Conservation (phyloP, 2,329 filamentous ascomycete species). For the Sporothrix mexicana region DNA sequence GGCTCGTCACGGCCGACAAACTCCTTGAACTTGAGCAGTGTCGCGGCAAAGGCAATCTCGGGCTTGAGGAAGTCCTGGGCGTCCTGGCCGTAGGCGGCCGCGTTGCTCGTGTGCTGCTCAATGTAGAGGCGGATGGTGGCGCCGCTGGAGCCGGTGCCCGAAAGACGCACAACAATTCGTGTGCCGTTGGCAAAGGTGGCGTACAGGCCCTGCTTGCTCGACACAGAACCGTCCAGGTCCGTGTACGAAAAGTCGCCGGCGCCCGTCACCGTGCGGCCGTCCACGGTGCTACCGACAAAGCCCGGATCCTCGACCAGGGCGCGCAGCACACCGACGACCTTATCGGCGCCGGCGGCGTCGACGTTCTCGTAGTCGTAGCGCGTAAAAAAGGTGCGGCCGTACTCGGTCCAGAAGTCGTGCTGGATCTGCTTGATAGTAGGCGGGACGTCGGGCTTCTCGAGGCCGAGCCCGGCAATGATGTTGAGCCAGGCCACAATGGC, state of each 20-base stretch:
- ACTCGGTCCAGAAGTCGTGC: conserved; percentile 93
- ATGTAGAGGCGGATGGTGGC: conserved; percentile 97
- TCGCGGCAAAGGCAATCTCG: conserved; percentile 83
- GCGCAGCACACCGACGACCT: conserved; percentile 82
- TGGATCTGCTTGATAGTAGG: conserved; percentile 97
- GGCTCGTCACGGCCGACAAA: conserved; percentile 90
- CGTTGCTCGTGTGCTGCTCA: conserved; percentile 89
- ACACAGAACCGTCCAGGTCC: conserved; percentile 95
- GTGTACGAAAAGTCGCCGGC: conserved; percentile 98
- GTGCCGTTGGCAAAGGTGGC: conserved; percentile 93
- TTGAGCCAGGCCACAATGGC: conserved; percentile 97
- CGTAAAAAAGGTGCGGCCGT: conserved; percentile 98
- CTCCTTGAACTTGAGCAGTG: conserved; percentile 90
- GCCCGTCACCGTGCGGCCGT: conserved; percentile 77
- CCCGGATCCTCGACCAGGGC: conserved; percentile 73
- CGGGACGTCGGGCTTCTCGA: conserved; percentile 76
- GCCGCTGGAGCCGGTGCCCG: conserved; percentile 91
- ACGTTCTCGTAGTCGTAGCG: conserved; percentile 98
- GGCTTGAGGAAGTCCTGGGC: conserved; percentile 94
- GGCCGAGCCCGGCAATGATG: conserved; percentile 92
- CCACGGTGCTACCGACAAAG: conserved; percentile 83
- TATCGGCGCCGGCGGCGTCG: conserved; percentile 86
- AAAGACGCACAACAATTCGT: conserved; percentile 92
- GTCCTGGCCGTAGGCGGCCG: conserved; percentile 76
- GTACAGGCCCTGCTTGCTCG: conserved; percentile 94